phyloP scores from a whole-genome alignment of 1,284 basidiomycete genomes.

The Leccinum subrobustum region DNA sequence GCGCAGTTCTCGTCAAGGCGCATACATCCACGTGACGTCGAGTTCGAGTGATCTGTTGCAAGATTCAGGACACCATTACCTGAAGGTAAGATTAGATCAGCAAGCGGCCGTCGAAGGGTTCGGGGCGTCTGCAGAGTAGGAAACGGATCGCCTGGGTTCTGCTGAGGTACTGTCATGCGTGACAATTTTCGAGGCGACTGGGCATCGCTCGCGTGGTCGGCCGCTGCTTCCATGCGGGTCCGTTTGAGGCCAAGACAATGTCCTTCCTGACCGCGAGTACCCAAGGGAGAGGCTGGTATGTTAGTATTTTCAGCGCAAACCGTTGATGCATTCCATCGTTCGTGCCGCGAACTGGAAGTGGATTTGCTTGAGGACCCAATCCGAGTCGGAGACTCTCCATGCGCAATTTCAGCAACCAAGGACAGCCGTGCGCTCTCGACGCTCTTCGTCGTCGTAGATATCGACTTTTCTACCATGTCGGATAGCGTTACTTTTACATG shows the following conservation, averaged over 20 bases:
- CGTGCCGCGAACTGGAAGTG: not conserved
- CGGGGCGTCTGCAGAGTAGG: constrained; percentile 7
- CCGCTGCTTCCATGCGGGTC: constrained; percentile 7
- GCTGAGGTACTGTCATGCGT: constrained; percentile 6
- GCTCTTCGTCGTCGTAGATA: constrained; percentile 16
- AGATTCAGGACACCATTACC: not conserved
- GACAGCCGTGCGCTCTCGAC: constrained; percentile 17
- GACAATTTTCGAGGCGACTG: constrained; percentile 13
- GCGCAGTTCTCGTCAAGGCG: not conserved
- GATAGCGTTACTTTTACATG: constrained; percentile 22
- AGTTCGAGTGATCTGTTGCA: not conserved
- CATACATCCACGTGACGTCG: constrained; percentile 14
- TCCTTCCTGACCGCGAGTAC: not conserved
- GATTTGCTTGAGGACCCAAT: constrained; percentile 1
- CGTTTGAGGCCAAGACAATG: constrained; percentile 11
- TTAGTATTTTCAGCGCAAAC: not conserved
- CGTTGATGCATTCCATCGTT: not conserved
- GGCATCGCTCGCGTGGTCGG: not conserved
- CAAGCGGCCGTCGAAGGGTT: constrained; percentile 23
- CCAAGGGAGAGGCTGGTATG: constrained; percentile 11
- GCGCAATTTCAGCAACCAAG: constrained; percentile 10
- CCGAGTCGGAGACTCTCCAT: constrained; percentile 5
- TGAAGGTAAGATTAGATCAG: constrained; percentile 14
- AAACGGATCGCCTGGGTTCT: not conserved
- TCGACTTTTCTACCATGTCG: constrained; percentile 17